These are phyloP conservation scores for Aspergillus wentii DNA, from an alignment of 495 filamentous ascomycete genomes.

Conservation along the genomic window DNA sequence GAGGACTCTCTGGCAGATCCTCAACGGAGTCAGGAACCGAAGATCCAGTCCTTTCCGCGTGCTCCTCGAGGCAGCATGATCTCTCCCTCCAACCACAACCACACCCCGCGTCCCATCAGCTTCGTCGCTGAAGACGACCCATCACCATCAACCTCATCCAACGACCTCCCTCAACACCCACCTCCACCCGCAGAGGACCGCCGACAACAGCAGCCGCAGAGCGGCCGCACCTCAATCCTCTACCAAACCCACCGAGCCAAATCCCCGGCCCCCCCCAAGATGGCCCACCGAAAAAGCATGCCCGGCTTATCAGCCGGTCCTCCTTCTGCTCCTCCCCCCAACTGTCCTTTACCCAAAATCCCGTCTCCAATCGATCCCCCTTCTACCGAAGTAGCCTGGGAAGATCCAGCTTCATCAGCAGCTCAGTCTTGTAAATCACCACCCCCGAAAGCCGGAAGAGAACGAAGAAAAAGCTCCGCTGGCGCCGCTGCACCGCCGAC, in stretches of 20 bases:
- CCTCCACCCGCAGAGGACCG: background rate
- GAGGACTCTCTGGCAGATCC: slow-evolving; percentile 26
- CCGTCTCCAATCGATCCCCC: slow-evolving; percentile 28
- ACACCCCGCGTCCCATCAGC: slow-evolving; percentile 15
- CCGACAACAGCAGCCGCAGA: background rate
- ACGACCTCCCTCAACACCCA: background rate
- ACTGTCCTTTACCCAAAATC: slow-evolving; percentile 57
- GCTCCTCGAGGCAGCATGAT: slow-evolving; percentile 12
- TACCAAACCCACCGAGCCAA: background rate
- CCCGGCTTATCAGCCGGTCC: slow-evolving; percentile 54
- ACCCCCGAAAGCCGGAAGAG: no score
- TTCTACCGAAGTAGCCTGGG: background rate
- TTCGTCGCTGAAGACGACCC: slow-evolving; percentile 6
- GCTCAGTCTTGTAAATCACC: no score
- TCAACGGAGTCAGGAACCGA: slow-evolving; percentile 5
- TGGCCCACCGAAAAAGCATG: slow-evolving; percentile 49
- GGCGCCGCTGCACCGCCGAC: no score
- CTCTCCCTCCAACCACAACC: background rate
- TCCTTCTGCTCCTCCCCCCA: slow-evolving; percentile 59
- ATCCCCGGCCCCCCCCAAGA: slow-evolving; percentile 5
- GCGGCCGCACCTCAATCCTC: slow-evolving; percentile 4
- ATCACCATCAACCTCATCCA: background rate
- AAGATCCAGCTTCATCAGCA: no score
- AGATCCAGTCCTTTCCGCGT: slow-evolving; percentile 18
- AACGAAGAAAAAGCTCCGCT: no score